Conservation (phyloP, 2,329 filamentous ascomycete genomes). For the Aschersonia sp. region DNA sequence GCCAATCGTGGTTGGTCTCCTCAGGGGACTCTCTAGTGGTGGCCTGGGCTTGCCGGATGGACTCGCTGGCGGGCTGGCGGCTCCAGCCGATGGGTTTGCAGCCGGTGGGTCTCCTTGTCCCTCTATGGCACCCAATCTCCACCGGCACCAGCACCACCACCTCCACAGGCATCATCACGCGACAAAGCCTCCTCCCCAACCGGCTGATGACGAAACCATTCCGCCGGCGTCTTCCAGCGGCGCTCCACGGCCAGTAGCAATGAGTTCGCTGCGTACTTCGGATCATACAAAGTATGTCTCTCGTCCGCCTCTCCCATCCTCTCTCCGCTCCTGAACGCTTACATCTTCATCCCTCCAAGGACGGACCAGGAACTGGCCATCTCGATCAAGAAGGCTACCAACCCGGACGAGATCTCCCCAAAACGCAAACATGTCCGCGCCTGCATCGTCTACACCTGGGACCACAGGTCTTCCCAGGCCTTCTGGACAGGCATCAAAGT, state of each 20-base stretch:
- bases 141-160: too few species aligned
- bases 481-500: slow-evolving; percentile 99
- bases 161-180: too few species aligned
- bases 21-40: too few species aligned
- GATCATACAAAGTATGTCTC: slow-evolving; percentile 21
- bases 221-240: too few species aligned
- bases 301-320: background rate
- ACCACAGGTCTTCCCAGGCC: slow-evolving; percentile 86
- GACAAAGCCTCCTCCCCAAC: too few species aligned
- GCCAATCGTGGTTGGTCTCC: too few species aligned
- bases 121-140: too few species aligned
- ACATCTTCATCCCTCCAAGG: slow-evolving; percentile 19
- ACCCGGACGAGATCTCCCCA: slow-evolving; percentile 50
- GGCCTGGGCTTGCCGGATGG: too few species aligned
- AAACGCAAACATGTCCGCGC: slow-evolving; percentile 90
- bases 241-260: background rate
- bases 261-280: slow-evolving; percentile 17
- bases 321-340: background rate
- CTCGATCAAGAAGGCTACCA: slow-evolving; percentile 58
- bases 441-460: slow-evolving; percentile 98
- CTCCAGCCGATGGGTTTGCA: too few species aligned
- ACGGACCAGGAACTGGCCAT: slow-evolving; percentile 55
- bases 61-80: too few species aligned
- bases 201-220: too few species aligned
- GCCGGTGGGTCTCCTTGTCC: too few species aligned